Evolutionary conservation across 176 grass and related monocot species (phyloP).

Genomic region (Musa acuminata): DNA sequence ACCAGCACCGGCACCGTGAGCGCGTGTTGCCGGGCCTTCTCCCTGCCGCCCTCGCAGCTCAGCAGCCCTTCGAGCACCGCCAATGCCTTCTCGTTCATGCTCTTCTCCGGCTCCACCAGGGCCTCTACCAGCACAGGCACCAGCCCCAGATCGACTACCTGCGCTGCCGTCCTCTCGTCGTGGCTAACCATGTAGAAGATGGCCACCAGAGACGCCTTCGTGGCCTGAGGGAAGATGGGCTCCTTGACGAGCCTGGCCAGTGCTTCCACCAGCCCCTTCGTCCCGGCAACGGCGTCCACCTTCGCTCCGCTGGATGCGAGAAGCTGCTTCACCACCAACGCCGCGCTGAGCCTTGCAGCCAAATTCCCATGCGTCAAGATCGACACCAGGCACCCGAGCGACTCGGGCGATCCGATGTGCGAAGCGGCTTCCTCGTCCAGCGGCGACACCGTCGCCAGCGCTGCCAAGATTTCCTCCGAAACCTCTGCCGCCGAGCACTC

Average conservation of each 20-base stretch:
- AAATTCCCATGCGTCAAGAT: conserved; percentile 29
- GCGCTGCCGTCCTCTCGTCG: conserved; percentile 1
- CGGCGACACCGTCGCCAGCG: conserved; percentile 48
- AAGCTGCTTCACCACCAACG: conserved; percentile 40
- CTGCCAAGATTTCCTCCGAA: conserved; percentile 34
- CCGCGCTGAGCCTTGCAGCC: conserved; percentile 28
- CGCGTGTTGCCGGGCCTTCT: conserved; percentile 28
- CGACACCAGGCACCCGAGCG: conserved; percentile 27
- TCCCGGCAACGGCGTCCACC: conserved; percentile 19
- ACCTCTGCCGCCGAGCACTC: neutral
- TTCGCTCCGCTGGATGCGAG: conserved; percentile 20
- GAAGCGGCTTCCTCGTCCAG: conserved; percentile 34
- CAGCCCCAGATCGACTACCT: conserved; percentile 27
- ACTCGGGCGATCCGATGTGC: conserved; percentile 26
- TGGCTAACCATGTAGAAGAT: conserved; percentile 36
- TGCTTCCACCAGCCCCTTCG: conserved; percentile 22
- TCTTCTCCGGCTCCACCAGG: conserved; percentile 53
- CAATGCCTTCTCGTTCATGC: conserved; percentile 69
- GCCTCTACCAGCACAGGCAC: conserved; percentile 43
- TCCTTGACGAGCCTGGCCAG: conserved; percentile 35
- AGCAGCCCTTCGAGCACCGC: conserved; percentile 48
- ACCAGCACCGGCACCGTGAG: conserved; percentile 62
- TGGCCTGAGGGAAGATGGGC: conserved; percentile 44
- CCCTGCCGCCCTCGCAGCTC: conserved; percentile 31
- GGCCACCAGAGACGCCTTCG: conserved; percentile 49